These are phyloP conservation scores for Omphalotus guepiniiformis DNA, from an alignment of 768 basidiomycete genomes.

Conservation along the genomic window DNA sequence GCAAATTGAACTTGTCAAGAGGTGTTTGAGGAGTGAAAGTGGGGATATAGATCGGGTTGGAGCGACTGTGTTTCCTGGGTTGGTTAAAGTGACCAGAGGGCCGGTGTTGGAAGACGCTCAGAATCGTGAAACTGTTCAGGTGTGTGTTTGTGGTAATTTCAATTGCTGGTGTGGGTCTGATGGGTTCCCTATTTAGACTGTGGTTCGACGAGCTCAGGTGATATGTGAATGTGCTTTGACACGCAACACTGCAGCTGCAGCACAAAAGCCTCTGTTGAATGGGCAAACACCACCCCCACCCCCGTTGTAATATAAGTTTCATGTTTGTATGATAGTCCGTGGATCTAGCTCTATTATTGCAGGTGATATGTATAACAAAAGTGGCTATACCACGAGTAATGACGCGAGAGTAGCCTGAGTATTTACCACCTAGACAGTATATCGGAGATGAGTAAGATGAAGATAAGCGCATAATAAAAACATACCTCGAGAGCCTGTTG, in stretches of 20 bases:
- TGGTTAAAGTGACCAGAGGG: constrained; percentile 71
- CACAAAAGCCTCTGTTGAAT: not conserved
- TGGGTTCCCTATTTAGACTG: constrained; percentile 35
- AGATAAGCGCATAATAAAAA: constrained; percentile 1
- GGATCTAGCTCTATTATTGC: constrained; percentile 1
- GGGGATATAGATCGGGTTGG: constrained; percentile 75
- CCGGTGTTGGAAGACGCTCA: constrained; percentile 29
- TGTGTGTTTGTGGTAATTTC: constrained; percentile 18
- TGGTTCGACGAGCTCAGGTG: constrained; percentile 81
- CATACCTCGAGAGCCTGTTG: constrained; percentile 85
- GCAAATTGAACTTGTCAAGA: constrained; percentile 81
- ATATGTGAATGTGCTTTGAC: constrained; percentile 80
- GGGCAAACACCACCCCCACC: not conserved
- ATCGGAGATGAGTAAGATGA: constrained; percentile 11
- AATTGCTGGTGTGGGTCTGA: constrained; percentile 5
- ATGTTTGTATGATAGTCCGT: not conserved
- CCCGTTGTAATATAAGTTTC: not conserved
- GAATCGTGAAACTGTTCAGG: constrained; percentile 48
- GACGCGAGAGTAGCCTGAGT: constrained; percentile 82
- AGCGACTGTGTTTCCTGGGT: constrained; percentile 81
- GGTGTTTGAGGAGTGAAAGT: constrained; percentile 72
- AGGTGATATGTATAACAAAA: constrained; percentile 17
- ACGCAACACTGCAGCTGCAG: constrained; percentile 21
- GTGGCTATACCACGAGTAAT: constrained; percentile 62
- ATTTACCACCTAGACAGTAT: constrained; percentile 60